These are phyloP conservation scores for Linanthus parryae DNA, from an alignment of 148 eudicot species.

Conservation along the genomic window DNA sequence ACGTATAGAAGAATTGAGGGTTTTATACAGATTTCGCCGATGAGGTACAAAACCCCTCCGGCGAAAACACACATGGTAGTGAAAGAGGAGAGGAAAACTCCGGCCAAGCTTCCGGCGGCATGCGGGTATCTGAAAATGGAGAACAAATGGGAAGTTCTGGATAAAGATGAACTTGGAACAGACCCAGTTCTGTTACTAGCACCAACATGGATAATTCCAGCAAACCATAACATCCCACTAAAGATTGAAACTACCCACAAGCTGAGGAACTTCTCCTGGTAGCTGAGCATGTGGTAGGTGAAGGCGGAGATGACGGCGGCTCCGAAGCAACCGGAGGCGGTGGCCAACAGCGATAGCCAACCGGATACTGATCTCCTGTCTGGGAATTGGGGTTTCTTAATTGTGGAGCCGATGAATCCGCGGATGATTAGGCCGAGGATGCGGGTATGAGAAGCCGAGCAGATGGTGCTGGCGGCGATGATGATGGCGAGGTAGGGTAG, in stretches of 20 bases:
- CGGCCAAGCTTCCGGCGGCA: constrained; percentile 38
- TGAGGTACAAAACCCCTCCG: constrained; percentile 26
- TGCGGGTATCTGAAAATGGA: constrained; percentile 42
- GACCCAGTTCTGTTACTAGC: constrained; percentile 13
- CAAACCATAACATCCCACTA: constrained; percentile 32
- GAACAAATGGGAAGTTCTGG: constrained; percentile 19
- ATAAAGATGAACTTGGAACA: no score
- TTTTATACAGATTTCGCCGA: constrained; percentile 26
- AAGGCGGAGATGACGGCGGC: constrained; percentile 33
- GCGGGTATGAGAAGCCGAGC: constrained; percentile 30
- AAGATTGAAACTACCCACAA: constrained; percentile 49
- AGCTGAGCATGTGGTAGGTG: constrained; percentile 31
- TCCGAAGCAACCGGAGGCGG: constrained; percentile 39
- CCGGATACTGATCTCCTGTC: constrained; percentile 23
- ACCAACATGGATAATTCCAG: constrained; percentile 28
- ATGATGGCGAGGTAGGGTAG: constrained; percentile 34
- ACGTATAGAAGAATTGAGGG: constrained; percentile 15
- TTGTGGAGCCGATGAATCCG: constrained; percentile 21
- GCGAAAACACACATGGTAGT: constrained; percentile 36
- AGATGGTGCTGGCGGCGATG: constrained; percentile 26
- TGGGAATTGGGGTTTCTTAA: constrained; percentile 19
- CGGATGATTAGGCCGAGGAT: constrained; percentile 42
- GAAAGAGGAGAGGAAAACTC: constrained; percentile 36
- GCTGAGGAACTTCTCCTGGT: constrained; percentile 24
- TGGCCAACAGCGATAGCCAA: constrained; percentile 38